phyloP scores from a whole-genome alignment of 2,329 filamentous ascomycete species.

The Dryadomyces sulphureus region DNA sequence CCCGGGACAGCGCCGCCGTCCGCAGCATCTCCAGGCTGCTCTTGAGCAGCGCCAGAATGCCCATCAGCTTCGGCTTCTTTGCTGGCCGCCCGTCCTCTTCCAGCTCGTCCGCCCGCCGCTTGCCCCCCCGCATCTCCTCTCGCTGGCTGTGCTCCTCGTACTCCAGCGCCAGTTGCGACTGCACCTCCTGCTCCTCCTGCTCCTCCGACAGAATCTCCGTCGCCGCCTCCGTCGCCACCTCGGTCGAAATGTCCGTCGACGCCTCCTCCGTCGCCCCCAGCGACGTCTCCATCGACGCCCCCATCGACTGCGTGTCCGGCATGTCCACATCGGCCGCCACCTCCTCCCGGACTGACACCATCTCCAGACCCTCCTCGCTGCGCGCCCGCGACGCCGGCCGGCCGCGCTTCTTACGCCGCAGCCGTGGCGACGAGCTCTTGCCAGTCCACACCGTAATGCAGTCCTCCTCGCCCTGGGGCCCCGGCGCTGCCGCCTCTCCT shows the following conservation, averaged over 20 bases:
- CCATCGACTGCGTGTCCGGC: no score
- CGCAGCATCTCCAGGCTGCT: slow-evolving; percentile 45
- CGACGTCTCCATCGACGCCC: no score
- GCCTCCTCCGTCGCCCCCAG: no score
- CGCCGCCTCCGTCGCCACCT: background rate
- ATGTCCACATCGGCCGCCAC: no score
- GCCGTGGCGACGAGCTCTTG: slow-evolving; percentile 2
- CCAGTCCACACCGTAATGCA: slow-evolving; percentile 19
- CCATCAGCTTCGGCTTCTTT: slow-evolving; percentile 22
- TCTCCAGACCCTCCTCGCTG: background rate
- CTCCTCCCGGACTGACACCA: no score
- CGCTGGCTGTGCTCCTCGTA: slow-evolving; percentile 11
- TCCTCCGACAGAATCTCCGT: background rate
- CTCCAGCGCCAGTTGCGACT: slow-evolving; percentile 15
- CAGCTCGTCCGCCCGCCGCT: background rate
- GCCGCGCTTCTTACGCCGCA: slow-evolving; percentile 7
- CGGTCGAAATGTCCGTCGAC: background rate
- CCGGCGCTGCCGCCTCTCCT: slow-evolving; percentile 6
- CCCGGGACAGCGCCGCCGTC: slow-evolving; percentile 42
- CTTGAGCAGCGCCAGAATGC: slow-evolving; percentile 39
- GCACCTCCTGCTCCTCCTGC: slow-evolving; percentile 13
- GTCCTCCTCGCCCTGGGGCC: slow-evolving; percentile 9
- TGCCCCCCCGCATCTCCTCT: slow-evolving; percentile 2
- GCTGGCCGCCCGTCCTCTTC: background rate
- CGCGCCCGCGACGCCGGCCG: slow-evolving; percentile 1